Percentiles rank a stretch among this genome's conserved stretches.
These are phyloP conservation scores for Sclerotinia spermophila DNA, from an alignment of 2,329 filamentous ascomycete genomes.

Conservation along the genomic window DNA sequence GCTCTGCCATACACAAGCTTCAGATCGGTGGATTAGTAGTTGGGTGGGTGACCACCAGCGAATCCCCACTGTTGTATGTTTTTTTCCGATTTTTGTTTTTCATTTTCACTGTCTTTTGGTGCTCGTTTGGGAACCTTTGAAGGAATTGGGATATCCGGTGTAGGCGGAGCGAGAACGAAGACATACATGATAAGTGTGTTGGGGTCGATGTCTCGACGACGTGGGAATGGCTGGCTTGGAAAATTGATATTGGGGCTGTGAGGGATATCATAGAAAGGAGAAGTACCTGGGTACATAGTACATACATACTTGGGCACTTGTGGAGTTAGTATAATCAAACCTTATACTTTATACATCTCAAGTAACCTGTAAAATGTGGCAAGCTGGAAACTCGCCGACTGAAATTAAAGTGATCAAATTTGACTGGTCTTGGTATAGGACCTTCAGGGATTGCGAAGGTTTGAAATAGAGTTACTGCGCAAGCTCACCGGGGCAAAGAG, in stretches of 20 bases:
- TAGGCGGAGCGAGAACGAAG: background rate
- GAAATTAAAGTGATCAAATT: background rate
- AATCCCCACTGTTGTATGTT: constrained; percentile 12
- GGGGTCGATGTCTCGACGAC: background rate
- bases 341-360: background rate
- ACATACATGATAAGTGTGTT: background rate
- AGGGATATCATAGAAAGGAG: background rate
- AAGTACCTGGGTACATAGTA: background rate
- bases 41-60: constrained; percentile 16
- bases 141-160: background rate
- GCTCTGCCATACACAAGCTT: constrained; percentile 16
- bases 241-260: background rate
- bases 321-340: background rate
- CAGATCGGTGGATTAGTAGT: constrained; percentile 16
- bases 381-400: background rate
- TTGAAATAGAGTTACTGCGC: background rate
- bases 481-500: background rate
- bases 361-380: background rate
- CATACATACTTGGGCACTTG: background rate
- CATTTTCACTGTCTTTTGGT: too few relatives aligned
- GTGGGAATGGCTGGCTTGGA: background rate
- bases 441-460: background rate
- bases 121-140: background rate
- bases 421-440: background rate
- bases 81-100: background rate